Percentiles rank a stretch among this genome's conserved stretches.
phyloP scores from a whole-genome alignment of 2,329 filamentous ascomycete genomes.

The Penicillium concentricum region DNA sequence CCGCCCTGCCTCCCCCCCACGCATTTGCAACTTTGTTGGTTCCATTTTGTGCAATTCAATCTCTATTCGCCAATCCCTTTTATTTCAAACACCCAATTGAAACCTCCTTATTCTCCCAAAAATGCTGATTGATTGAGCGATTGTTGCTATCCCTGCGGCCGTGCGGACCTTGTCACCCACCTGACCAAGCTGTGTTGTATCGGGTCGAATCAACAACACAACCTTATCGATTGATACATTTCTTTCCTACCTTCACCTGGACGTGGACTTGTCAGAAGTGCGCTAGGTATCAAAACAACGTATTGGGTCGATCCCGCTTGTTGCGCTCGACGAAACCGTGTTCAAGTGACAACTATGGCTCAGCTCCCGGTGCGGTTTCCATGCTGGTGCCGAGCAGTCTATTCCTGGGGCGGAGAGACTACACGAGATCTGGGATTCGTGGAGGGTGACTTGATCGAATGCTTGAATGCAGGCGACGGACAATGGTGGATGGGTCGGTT shows the following conservation, averaged over 20 bases:
- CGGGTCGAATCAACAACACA: slow-evolving; percentile 1
- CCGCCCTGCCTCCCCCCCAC: slow-evolving; percentile 14
- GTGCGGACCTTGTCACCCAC: slow-evolving; percentile 16
- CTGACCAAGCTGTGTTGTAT: slow-evolving; percentile 6
- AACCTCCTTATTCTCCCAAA: slow-evolving; percentile 2
- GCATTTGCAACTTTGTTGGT: slow-evolving; percentile 4
- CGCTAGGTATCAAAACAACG: background rate
- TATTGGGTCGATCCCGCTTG: background rate
- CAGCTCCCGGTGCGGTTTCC: slow-evolving; percentile 74
- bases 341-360: slow-evolving; percentile 40
- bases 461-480: slow-evolving; percentile 93
- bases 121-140: slow-evolving; percentile 16
- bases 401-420: slow-evolving; percentile 93
- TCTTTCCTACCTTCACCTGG: background rate
- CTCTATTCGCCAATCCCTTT: background rate
- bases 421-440: slow-evolving; percentile 95
- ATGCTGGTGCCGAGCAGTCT: slow-evolving; percentile 87
- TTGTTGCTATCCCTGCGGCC: slow-evolving; percentile 10
- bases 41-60: background rate
- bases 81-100: slow-evolving; percentile 1
- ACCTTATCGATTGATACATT: background rate
- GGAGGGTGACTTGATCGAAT: slow-evolving; percentile 97
- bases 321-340: slow-evolving; percentile 5
- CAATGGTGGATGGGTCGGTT: slow-evolving; percentile 97
- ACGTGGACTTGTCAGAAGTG: background rate